Conservation (phyloP, 495 filamentous ascomycete species). For the Halenospora varia region DNA sequence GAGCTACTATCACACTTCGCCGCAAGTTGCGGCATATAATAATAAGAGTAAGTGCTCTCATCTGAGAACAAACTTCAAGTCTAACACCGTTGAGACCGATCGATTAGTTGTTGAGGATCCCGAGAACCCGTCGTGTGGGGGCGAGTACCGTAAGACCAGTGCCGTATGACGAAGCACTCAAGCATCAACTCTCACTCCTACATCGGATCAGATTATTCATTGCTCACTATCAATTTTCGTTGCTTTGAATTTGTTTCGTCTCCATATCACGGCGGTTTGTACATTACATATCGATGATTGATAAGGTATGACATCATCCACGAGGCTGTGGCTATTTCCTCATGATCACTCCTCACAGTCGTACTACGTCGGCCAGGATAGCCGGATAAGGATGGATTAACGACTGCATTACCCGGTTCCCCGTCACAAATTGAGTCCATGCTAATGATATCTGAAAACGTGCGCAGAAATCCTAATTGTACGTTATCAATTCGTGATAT, state of each 20-base stretch:
- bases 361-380: background rate
- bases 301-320: background rate
- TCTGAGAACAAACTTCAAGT: background rate
- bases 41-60: background rate
- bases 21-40: too few species aligned
- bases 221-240: background rate
- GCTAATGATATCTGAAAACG: too few species aligned
- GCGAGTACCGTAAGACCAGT: background rate
- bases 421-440: too few species aligned
- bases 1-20: too few species aligned
- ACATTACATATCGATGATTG: background rate
- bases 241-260: background rate
- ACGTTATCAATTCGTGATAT: too few species aligned
- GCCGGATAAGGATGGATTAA: background rate
- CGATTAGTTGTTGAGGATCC: background rate
- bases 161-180: too few species aligned
- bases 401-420: background rate
- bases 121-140: background rate
- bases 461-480: too few species aligned
- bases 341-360: background rate
- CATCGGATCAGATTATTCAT: background rate
- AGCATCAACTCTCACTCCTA: too few species aligned
- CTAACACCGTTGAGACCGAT: background rate
- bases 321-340: background rate
- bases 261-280: too few species aligned